These are phyloP conservation scores for Colletotrichum sublineola DNA, from an alignment of 2,329 filamentous ascomycete genomes.

Conservation along the genomic window DNA sequence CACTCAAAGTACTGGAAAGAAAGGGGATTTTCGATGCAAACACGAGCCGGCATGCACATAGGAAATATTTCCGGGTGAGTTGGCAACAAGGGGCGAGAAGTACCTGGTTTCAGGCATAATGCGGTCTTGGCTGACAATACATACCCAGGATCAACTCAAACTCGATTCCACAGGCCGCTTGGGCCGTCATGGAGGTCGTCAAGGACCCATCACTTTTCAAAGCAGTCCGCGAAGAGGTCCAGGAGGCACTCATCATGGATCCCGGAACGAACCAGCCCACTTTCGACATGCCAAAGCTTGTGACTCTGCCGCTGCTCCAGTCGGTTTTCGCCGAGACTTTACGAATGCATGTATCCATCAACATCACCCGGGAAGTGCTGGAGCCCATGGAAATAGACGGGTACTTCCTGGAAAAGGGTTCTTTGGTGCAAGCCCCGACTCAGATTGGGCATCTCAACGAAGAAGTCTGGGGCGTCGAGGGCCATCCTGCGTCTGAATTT, in stretches of 20 bases:
- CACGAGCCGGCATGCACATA: slow-evolving; percentile 32
- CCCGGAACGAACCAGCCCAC: slow-evolving; percentile 17
- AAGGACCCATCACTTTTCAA: slow-evolving; percentile 44
- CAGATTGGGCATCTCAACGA: slow-evolving; percentile 43
- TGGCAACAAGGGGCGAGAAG: background rate
- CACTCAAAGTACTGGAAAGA: slow-evolving; percentile 43
- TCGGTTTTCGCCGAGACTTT: slow-evolving; percentile 47
- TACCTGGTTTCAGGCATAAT: no score
- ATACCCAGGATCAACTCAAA: slow-evolving; percentile 46
- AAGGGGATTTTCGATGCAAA: slow-evolving; percentile 37
- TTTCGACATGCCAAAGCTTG: slow-evolving; percentile 43
- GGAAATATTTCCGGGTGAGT: slow-evolving; percentile 17
- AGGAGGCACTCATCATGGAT: slow-evolving; percentile 28
- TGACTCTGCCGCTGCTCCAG: slow-evolving; percentile 46
- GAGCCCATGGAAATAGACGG: slow-evolving; percentile 42
- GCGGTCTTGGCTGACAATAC: background rate
- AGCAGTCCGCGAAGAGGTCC: slow-evolving; percentile 44
- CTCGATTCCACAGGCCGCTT: slow-evolving; percentile 47
- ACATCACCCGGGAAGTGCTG: slow-evolving; percentile 45
- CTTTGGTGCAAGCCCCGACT: slow-evolving; percentile 44
- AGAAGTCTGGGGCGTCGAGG: slow-evolving; percentile 34
- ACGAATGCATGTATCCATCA: slow-evolving; percentile 46
- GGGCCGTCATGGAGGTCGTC: slow-evolving; percentile 48
- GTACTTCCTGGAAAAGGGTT: slow-evolving; percentile 39
- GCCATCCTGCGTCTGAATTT: slow-evolving; percentile 30